These are phyloP conservation scores for Plantago major DNA, from an alignment of 257 asterid genomes.

Conservation along the genomic window DNA sequence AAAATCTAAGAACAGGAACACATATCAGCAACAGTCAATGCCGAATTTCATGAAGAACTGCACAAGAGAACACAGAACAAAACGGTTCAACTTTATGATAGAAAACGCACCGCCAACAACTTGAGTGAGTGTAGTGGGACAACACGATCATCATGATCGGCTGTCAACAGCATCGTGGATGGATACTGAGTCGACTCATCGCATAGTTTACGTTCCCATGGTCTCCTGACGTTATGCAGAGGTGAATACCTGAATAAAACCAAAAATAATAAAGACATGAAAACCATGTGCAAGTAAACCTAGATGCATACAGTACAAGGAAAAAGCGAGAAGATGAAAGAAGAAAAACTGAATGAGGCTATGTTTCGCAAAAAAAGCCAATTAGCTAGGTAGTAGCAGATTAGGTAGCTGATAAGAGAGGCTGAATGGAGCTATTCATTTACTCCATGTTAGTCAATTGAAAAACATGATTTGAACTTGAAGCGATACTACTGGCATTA, in stretches of 20 bases:
- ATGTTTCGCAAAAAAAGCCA: too few species aligned
- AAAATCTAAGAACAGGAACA: neutral
- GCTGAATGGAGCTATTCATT: too few species aligned
- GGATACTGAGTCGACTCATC: conserved; percentile 60
- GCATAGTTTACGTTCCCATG: conserved; percentile 59
- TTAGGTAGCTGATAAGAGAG: too few species aligned
- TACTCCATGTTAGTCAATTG: too few species aligned
- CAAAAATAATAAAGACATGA: neutral
- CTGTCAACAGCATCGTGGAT: conserved; percentile 84
- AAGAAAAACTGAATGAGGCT: neutral
- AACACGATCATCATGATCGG: conserved; percentile 97
- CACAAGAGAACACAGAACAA: neutral
- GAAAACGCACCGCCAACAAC: conserved; percentile 67
- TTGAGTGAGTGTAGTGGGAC: conserved; percentile 95
- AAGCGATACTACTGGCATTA: too few species aligned
- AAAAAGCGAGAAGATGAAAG: neutral
- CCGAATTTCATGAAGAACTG: neutral
- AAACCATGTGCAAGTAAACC: too few species aligned
- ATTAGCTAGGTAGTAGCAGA: too few species aligned
- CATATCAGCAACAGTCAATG: neutral
- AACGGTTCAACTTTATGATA: neutral
- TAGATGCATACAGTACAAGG: too few species aligned
- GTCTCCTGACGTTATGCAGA: conserved; percentile 82
- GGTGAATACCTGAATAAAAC: conserved; percentile 74
- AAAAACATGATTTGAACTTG: too few species aligned